Conservation (phyloP, 441 rosid genomes). For the Euphorbia celastroides region DNA sequence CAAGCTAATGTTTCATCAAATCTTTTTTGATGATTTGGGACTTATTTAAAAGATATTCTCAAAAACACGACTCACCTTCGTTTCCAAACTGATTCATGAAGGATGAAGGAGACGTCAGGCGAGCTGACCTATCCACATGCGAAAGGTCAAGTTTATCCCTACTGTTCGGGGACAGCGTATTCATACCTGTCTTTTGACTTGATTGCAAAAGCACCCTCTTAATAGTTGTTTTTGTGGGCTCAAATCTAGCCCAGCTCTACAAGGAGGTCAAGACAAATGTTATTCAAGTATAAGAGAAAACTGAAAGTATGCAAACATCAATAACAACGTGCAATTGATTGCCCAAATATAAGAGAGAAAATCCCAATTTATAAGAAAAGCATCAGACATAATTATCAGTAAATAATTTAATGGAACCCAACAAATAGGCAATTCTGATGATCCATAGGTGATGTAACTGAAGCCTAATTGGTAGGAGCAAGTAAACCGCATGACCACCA, state of each 20-base stretch:
- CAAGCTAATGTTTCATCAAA: conserved; percentile 16
- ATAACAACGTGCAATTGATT: neutral
- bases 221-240: conserved; percentile 89
- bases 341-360: neutral
- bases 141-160: conserved; percentile 30
- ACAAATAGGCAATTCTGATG: neutral
- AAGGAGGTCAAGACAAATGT: conserved; percentile 24
- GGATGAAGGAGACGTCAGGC: conserved; percentile 37
- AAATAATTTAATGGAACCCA: neutral
- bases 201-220: conserved; percentile 79
- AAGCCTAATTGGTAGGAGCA: neutral
- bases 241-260: conserved; percentile 86
- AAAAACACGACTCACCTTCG: conserved; percentile 48
- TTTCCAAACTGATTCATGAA: conserved; percentile 29
- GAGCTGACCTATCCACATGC: conserved; percentile 27
- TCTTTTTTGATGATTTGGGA: conserved; percentile 7
- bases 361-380: neutral
- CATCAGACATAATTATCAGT: neutral
- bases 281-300: too few relatives aligned
- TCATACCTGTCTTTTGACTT: conserved; percentile 35
- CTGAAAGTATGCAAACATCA: neutral
- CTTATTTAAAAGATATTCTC: neutral
- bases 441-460: neutral
- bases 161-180: conserved; percentile 36
- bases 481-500: neutral